These are phyloP conservation scores for Pterulicium gracile DNA, from an alignment of 1,284 basidiomycete species.

Conservation along the genomic window DNA sequence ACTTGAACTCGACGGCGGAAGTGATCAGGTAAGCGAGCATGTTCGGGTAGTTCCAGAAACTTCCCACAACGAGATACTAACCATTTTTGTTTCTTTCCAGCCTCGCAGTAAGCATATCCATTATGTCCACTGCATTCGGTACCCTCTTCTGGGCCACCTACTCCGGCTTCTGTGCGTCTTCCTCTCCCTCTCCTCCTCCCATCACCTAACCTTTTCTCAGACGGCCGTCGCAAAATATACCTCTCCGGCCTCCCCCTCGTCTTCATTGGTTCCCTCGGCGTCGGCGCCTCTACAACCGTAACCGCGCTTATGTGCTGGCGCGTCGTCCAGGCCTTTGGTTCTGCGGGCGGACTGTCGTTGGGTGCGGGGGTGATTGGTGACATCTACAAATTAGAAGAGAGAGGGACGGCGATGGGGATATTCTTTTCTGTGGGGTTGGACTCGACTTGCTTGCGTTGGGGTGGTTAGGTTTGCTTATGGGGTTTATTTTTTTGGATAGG, in stretches of 20 bases:
- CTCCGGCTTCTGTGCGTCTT: background rate
- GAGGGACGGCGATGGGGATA: slow-evolving; percentile 52
- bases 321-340: slow-evolving; percentile 13
- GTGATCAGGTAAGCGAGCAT: background rate
- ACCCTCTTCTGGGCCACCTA: background rate
- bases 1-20: background rate
- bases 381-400: slow-evolving; percentile 48
- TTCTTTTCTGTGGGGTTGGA: too few species aligned
- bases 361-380: slow-evolving; percentile 50
- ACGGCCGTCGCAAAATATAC: background rate
- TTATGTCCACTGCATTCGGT: background rate
- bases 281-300: background rate
- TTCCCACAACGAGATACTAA: background rate
- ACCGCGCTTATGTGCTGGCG: background rate
- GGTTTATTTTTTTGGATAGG: too few species aligned
- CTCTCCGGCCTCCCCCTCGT: background rate
- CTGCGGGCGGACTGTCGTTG: slow-evolving; percentile 15
- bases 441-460: too few species aligned
- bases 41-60: too few species aligned
- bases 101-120: background rate
- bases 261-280: background rate
- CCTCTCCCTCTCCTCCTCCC: background rate
- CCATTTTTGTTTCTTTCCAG: background rate
- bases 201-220: background rate
- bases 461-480: too few species aligned